Evolutionary conservation across 768 basidiomycete species (phyloP).

Genomic region (Obba rivulosa): DNA sequence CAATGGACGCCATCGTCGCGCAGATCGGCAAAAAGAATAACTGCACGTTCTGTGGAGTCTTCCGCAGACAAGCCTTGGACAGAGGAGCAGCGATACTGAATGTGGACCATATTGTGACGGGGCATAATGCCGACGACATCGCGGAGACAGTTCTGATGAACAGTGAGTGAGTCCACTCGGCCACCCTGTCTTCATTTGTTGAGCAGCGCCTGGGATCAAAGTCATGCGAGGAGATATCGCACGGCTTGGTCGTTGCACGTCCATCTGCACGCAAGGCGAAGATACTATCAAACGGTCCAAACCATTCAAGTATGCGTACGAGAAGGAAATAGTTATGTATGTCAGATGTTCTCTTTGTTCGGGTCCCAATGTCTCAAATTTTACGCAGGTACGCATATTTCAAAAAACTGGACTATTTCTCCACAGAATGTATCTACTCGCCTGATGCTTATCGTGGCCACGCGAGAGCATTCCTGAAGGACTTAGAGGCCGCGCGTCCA

Average conservation of each 20-base stretch:
- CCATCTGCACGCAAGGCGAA: slow-evolving; percentile 93
- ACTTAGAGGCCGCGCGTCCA: slow-evolving; percentile 89
- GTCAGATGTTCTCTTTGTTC: slow-evolving; percentile 18
- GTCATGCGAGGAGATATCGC: slow-evolving; percentile 99
- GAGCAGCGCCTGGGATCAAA: slow-evolving; percentile 26
- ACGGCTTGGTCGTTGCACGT: slow-evolving; percentile 86
- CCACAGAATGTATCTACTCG: slow-evolving; percentile 98
- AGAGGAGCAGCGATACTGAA: slow-evolving; percentile 83
- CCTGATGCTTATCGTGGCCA: slow-evolving; percentile 98
- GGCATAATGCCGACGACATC: slow-evolving; percentile 98
- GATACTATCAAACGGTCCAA: slow-evolving; percentile 96
- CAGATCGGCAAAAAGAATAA: slow-evolving; percentile 96
- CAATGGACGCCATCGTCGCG: slow-evolving; percentile 95
- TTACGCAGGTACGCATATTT: slow-evolving; percentile 90
- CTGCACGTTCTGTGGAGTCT: slow-evolving; percentile 99
- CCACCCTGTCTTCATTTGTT: slow-evolving; percentile 3
- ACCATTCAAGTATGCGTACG: slow-evolving; percentile 99
- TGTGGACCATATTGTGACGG: slow-evolving; percentile 97
- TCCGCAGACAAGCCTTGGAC: slow-evolving; percentile 93
- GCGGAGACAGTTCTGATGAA: slow-evolving; percentile 99
- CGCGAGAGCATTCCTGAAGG: slow-evolving; percentile 90
- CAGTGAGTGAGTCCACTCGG: slow-evolving; percentile 47
- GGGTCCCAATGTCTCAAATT: background rate
- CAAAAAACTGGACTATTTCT: slow-evolving; percentile 98
- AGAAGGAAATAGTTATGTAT: slow-evolving; percentile 99